phyloP scores from a whole-genome alignment of 2,329 filamentous ascomycete genomes.

The Monosporascus sp. region DNA sequence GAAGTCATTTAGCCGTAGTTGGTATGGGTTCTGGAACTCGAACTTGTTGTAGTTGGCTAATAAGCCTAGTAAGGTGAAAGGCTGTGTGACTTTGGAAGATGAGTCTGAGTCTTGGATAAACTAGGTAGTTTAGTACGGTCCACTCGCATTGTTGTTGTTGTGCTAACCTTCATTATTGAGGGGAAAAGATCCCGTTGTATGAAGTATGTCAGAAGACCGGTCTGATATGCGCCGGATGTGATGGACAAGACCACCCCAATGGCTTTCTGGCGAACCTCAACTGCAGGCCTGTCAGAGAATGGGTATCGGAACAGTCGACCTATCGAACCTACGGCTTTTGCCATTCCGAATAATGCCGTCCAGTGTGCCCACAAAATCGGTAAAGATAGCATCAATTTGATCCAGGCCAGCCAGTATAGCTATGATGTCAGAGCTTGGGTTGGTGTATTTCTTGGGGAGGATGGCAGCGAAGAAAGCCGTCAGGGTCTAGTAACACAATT shows the following conservation, averaged over 20 bases:
- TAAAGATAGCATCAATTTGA: constrained; percentile 79
- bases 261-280: constrained; percentile 71
- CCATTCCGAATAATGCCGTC: constrained; percentile 80
- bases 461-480: constrained; percentile 80
- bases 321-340: constrained; percentile 51
- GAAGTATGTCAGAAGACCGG: constrained; percentile 88
- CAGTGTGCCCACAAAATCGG: constrained; percentile 77
- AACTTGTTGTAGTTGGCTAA: constrained; percentile 99
- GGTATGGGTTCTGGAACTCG: constrained; percentile 95
- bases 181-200: constrained; percentile 93
- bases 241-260: constrained; percentile 77
- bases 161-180: constrained; percentile 79
- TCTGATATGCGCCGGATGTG: constrained; percentile 91
- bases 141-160: background rate
- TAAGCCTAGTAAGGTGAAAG: constrained; percentile 78
- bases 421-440: constrained; percentile 93
- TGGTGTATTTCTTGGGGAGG: constrained; percentile 85
- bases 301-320: background rate
- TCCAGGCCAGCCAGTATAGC: constrained; percentile 83
- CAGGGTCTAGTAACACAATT: constrained; percentile 63
- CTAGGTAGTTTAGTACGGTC: constrained; percentile 35
- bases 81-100: constrained; percentile 58
- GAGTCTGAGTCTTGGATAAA: constrained; percentile 75
- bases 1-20: constrained; percentile 86
- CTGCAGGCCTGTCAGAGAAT: constrained; percentile 35